These are phyloP conservation scores for Nigrospora osmanthi DNA, from an alignment of 2,329 filamentous ascomycete genomes.

Conservation along the genomic window DNA sequence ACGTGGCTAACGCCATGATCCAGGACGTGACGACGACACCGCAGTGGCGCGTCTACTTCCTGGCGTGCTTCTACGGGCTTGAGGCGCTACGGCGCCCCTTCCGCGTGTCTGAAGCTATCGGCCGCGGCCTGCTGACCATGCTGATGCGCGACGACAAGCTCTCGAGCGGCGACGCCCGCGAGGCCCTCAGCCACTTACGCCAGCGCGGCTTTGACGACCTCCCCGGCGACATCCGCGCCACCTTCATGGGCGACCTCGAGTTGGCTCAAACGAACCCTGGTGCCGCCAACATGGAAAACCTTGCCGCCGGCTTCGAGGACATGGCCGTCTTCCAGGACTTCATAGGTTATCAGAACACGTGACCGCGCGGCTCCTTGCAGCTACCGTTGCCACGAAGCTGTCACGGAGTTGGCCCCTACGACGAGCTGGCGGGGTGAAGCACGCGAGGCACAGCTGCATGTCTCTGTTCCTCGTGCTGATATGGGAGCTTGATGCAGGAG, in stretches of 20 bases:
- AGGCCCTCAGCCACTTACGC: conserved; percentile 20
- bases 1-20: conserved; percentile 28
- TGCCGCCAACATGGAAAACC: conserved; percentile 22
- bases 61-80: conserved; percentile 29
- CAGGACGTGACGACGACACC: conserved; percentile 18
- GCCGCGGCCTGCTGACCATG: conserved; percentile 26
- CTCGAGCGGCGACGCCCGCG: conserved; percentile 15
- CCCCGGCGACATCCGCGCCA: conserved; percentile 19
- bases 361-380: too few species aligned
- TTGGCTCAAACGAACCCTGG: conserved; percentile 24
- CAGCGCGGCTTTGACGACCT: conserved; percentile 10
- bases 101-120: conserved; percentile 25
- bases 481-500: too few species aligned
- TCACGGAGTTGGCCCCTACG: too few species aligned
- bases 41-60: conserved; percentile 25
- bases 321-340: conserved; percentile 24
- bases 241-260: conserved; percentile 27
- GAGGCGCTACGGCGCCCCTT: conserved; percentile 23
- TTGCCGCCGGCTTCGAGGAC: conserved; percentile 24
- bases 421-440: too few species aligned
- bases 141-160: conserved; percentile 22
- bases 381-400: too few species aligned
- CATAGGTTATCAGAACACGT: background rate
- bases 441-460: too few species aligned
- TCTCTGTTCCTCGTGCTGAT: too few species aligned